Percentiles rank a stretch among this genome's conserved stretches.
Evolutionary conservation across 495 filamentous ascomycete genomes (phyloP).

Genomic region (Xylaria cubensis): DNA sequence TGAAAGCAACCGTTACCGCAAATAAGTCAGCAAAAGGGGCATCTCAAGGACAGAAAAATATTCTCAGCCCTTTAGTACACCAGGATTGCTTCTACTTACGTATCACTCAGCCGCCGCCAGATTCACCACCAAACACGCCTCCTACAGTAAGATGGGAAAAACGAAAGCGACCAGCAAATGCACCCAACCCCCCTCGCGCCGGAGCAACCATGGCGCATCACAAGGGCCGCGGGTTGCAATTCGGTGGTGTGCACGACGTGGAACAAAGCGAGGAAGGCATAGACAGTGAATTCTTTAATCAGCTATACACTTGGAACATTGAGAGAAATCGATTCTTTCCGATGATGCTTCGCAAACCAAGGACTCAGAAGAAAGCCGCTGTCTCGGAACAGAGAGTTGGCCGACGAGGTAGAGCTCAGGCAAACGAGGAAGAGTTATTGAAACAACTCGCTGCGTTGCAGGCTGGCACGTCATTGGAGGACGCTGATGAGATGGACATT

Average conservation of each 20-base stretch:
- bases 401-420: conserved; percentile 73
- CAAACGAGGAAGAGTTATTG: conserved; percentile 88
- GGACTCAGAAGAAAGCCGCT: conserved; percentile 61
- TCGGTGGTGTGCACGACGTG: conserved; percentile 94
- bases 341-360: conserved; percentile 73
- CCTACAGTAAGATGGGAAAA: conserved; percentile 88
- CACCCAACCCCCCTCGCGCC: conserved; percentile 81
- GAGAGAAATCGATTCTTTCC: conserved; percentile 94
- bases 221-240: conserved; percentile 89
- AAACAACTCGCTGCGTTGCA: conserved; percentile 83
- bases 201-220: conserved; percentile 89
- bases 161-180: conserved; percentile 88
- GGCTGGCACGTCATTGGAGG: conserved; percentile 65
- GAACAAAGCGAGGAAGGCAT: conserved; percentile 94
- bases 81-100: conserved; percentile 94
- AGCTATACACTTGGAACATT: conserved; percentile 87
- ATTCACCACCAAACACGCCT: conserved; percentile 63
- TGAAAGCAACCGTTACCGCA: conserved; percentile 68
- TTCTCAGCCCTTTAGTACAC: conserved; percentile 85
- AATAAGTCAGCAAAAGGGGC: conserved; percentile 69
- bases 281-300: conserved; percentile 94
- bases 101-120: conserved; percentile 72
- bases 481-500: conserved; percentile 64
- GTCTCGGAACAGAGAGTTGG: conserved; percentile 63
- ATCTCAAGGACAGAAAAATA: conserved; percentile 63